Evolutionary conservation across 2,329 filamentous ascomycete genomes (phyloP), one percentile per base, ranked within the genome.

Genomic region (Clonostachys sp.): DNA sequence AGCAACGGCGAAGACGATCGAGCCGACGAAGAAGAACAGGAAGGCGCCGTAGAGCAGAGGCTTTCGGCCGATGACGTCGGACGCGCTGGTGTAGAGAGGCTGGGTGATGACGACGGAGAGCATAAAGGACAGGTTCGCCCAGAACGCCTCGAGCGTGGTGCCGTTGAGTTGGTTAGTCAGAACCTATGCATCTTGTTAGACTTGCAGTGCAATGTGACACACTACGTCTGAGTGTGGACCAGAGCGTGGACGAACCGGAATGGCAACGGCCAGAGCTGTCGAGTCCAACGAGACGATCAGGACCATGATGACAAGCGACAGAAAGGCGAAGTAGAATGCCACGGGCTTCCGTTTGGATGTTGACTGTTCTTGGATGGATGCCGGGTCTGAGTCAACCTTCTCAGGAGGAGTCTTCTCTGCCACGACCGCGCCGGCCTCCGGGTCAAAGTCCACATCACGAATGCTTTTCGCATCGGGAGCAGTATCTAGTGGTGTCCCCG

Each of bases 61-160:
- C 47, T 67, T 67, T 9, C 65, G 57, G 4, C 66, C 66, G 39
- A 68, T 58, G 10, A 62, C 61, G 46, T 59, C 58, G 44, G 63
- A 67, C 7, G 67, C 48, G 2, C 57, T 59, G 9, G 65, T 59
- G 17, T 68, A 54, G 6, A 63, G 58, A 6, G 79, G 80, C 55
- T 83, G 76, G 42, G 78, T 73, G 24, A 82, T 75, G 5, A 83
- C 81, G 47, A 78, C 81, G 6, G 81, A 79, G 5, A 89, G 74
- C 5, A 89, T 69, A 54, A 86, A 89, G 14, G 82, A 81, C 4
- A 84, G 87, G 2, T 83, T 84, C 4, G 82, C 77, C 86, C 84
- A 89, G 57, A 88, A 88, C 0, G 83, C 81, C 62, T 87, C 72
- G 34, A 82, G 74, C 3, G 77, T 77, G 0, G 73, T 73, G 20